phyloP scores from a whole-genome alignment of 2,329 filamentous ascomycete species.

The Colletotrichum tropicale region DNA sequence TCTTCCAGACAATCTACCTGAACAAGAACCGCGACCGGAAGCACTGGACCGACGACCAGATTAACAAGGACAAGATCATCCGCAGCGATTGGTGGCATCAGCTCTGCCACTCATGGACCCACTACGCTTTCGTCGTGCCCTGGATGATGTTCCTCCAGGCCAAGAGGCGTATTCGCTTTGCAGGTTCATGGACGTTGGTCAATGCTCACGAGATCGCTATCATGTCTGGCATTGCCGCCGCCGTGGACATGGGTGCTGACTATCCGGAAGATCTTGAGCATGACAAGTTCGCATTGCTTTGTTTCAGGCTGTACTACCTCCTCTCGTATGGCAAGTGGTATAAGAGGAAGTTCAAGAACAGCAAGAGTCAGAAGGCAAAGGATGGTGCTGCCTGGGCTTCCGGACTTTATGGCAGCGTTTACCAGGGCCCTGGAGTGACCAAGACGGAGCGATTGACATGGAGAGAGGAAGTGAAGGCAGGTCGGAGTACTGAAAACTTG shows the following conservation, averaged over 20 bases:
- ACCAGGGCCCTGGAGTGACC: conserved; percentile 61
- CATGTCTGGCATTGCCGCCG: conserved; percentile 71
- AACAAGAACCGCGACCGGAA: conserved; percentile 60
- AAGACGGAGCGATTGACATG: conserved; percentile 58
- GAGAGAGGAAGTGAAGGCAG: conserved; percentile 41
- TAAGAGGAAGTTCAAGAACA: conserved; percentile 35
- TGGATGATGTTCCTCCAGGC: conserved; percentile 72
- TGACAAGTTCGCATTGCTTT: conserved; percentile 65
- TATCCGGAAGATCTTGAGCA: conserved; percentile 68
- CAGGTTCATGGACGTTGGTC: conserved; percentile 69
- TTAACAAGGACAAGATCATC: conserved; percentile 58
- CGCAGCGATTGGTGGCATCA: conserved; percentile 67
- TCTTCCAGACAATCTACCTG: conserved; percentile 55
- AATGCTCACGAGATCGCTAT: conserved; percentile 72
- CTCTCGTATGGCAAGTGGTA: conserved; percentile 68
- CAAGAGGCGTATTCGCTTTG: conserved; percentile 63
- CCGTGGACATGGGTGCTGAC: conserved; percentile 67
- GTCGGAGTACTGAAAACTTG: conserved; percentile 37
- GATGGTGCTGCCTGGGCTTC: conserved; percentile 60
- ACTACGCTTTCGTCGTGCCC: conserved; percentile 65
- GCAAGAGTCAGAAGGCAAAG: conserved; percentile 39
- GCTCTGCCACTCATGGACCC: conserved; percentile 63
- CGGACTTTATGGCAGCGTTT: conserved; percentile 63
- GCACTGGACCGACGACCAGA: conserved; percentile 59
- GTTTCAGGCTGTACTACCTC: conserved; percentile 66